phyloP scores from a whole-genome alignment of 2,329 filamentous ascomycete species.

The Sporothrix protearum region DNA sequence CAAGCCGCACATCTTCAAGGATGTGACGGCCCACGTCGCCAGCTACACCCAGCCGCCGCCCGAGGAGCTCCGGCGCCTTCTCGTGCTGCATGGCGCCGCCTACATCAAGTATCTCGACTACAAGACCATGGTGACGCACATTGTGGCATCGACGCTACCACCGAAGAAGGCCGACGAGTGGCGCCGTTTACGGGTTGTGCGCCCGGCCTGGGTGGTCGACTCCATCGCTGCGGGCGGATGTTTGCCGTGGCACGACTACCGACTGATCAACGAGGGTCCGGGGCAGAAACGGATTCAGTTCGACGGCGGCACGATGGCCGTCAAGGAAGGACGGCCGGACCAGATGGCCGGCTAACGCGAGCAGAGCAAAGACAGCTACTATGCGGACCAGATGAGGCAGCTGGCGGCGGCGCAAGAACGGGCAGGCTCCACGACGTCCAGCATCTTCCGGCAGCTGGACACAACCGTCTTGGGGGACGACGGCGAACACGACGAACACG shows the following conservation, averaged over 20 bases:
- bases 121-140: slow-evolving; percentile 93
- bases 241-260: slow-evolving; percentile 82
- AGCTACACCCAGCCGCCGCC: slow-evolving; percentile 94
- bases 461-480: slow-evolving; percentile 12
- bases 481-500: neutral
- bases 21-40: slow-evolving; percentile 85
- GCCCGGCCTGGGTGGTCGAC: slow-evolving; percentile 90
- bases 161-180: slow-evolving; percentile 93
- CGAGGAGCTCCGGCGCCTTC: slow-evolving; percentile 79
- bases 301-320: slow-evolving; percentile 60
- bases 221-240: slow-evolving; percentile 77
- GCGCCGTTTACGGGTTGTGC: slow-evolving; percentile 81
- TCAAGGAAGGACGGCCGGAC: slow-evolving; percentile 64
- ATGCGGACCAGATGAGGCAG: slow-evolving; percentile 64
- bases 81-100: slow-evolving; percentile 89
- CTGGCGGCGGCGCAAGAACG: slow-evolving; percentile 19
- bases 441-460: slow-evolving; percentile 19
- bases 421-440: slow-evolving; percentile 20
- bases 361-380: slow-evolving; percentile 79
- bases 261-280: slow-evolving; percentile 78
- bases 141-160: slow-evolving; percentile 84
- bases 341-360: slow-evolving; percentile 67
- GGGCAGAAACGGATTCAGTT: slow-evolving; percentile 72
- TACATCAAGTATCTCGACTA: slow-evolving; percentile 93
- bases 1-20: slow-evolving; percentile 83